Evolutionary conservation across 2,329 filamentous ascomycete species (phyloP), one percentile per base, ranked within the genome.

Genomic region (Xylariomycetidae sp.): DNA sequence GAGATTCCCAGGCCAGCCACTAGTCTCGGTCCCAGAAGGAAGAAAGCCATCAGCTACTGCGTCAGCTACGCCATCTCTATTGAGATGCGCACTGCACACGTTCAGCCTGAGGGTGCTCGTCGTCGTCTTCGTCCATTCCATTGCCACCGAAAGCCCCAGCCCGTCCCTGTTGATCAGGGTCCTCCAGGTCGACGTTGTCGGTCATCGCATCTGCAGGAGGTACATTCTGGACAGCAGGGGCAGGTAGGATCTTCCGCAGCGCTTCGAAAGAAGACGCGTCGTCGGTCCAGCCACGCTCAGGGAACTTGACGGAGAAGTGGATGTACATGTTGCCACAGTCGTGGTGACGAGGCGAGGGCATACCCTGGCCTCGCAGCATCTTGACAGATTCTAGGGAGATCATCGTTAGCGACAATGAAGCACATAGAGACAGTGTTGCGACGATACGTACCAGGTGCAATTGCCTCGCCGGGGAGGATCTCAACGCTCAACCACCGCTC

Each of bases 241-340:
- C 65, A 2, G 90, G 90, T n/a, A 98, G 76, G 35, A 95, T 80
- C 50, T 80, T 74, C 56, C 92, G 88, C 24, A 98, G 79, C 10
- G 81, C 71, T 37, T 85, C 77, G 49, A 94, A 84, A 42, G 85
- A 82, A 37, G 78, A 71, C 12, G 79, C 68, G 32, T 82, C 70
- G 23, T 75, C 58, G 23, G 76, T 75, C 74, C 77, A 83, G 56
- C 76, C 70, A 67, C 80, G 82, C 55, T 85, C 82, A 30, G 92
- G 92, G 75, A 98, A 96, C 67, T 94, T 95, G 65, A 98, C 88
- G 54, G 85, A 82, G 68, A 98, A 98, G 59, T 94, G 87, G 56
- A 98, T 88, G 70, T 92, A 98, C 51, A 98, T 72, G 67, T 98
- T 95, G 54, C 92, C 92, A 57, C 76, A 80, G 64, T 96, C 85